These are phyloP conservation scores for Medicago truncatula DNA, from an alignment of 306 rosid species.

Conservation along the genomic window MtrunA17r5.0-ANR NC_053042.1:5948501-5949000, in stretches of 20 bases:
- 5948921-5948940: slow-evolving; percentile 3
- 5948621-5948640: not conserved
- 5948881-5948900: slow-evolving; percentile 21
- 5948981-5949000: slow-evolving; percentile 39
- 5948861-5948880: not conserved
- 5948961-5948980: slow-evolving; percentile 46
- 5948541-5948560: not conserved
- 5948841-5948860: slow-evolving; percentile 21
- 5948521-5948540: not conserved
- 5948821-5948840: slow-evolving; percentile 17
- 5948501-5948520: slow-evolving; percentile 1
- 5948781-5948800: not conserved
- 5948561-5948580: not conserved
- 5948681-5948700: slow-evolving; percentile 1
- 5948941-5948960: slow-evolving; percentile 56
- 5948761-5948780: not conserved
- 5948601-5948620: slow-evolving; percentile 20
- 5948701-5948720: slow-evolving; percentile 31
- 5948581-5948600: not conserved
- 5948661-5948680: slow-evolving; percentile 4
- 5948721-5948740: slow-evolving; percentile 14
- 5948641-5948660: slow-evolving; percentile 3
- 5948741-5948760: slow-evolving; percentile 43
- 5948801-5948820: slow-evolving; percentile 27
- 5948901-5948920: not conserved